These are phyloP conservation scores for Gossypium gossypioides DNA, from an alignment of 441 rosid genomes.

Conservation along the genomic window DNA sequence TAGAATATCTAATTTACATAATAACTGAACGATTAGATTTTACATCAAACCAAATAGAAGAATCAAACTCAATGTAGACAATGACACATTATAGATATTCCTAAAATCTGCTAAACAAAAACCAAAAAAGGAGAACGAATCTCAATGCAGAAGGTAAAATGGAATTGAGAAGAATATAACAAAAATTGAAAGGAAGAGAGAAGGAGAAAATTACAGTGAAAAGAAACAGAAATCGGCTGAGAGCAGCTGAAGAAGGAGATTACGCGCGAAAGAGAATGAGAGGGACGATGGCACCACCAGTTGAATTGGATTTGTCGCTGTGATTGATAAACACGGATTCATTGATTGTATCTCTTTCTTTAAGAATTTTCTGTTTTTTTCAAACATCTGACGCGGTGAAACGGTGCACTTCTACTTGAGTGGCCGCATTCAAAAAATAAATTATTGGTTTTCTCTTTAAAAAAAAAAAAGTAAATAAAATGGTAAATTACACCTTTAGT, in stretches of 20 bases:
- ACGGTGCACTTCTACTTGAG: too few species aligned
- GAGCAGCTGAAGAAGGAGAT: slow-evolving; percentile 12
- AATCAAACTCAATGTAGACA: slow-evolving; percentile 19
- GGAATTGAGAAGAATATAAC: slow-evolving; percentile 1
- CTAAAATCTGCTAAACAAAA: not conserved
- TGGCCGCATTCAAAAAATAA: too few species aligned
- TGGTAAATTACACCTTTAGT: too few species aligned
- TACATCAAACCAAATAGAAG: not conserved
- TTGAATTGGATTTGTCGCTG: slow-evolving; percentile 14
- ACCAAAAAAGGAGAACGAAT: not conserved
- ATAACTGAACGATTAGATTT: slow-evolving; percentile 2
- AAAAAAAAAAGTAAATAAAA: too few species aligned
- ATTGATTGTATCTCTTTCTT: not conserved
- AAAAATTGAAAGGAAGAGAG: not conserved
- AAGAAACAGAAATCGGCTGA: slow-evolving; percentile 3
- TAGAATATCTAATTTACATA: not conserved
- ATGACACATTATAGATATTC: not conserved
- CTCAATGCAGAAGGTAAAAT: slow-evolving; percentile 2
- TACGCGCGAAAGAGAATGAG: slow-evolving; percentile 23
- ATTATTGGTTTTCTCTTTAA: too few species aligned
- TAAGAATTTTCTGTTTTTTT: not conserved
- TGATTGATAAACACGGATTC: slow-evolving; percentile 10
- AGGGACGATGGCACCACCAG: slow-evolving; percentile 3
- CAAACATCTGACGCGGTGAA: too few species aligned
- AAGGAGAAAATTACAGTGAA: slow-evolving; percentile 9